Base-by-base conservation (phyloP, 345 rosid genomes). In the Gynandropsis gynandra region DNA sequence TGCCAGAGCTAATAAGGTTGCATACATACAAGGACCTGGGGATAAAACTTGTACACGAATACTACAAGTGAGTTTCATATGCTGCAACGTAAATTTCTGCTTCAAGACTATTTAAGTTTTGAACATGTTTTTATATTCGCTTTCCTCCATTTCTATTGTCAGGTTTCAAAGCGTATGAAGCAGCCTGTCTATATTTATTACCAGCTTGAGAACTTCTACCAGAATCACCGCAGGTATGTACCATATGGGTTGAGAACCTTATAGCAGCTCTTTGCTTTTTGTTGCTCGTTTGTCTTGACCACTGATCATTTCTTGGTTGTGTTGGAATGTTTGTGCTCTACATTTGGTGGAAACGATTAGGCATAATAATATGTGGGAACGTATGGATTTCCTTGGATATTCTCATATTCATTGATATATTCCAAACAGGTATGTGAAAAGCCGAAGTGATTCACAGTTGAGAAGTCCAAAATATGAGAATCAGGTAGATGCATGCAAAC, bases 201-300 rank as follows among this genome's bases (percentile, higher is more conserved):
- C 79, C 97, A 92, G 73, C 95, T 93, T 40, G 97, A 93, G 61
- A 88, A 88, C 75, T 92, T 87, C 72, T 92, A 92, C 70, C 98
- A 92, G 76, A 92, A 92, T 71, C 99, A 93, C 67, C 90, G 99
- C 60, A 78, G 97, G 95, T 88, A 76, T 58, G 16, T 8, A 16
- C 36, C 41, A 48, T 45, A 63, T 42, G 33, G 35, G 34, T 46
- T 38, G 24, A 8, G 21, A 41, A 35, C 13, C 41, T 15, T 37
- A 48, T 33, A 2, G 8, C 41, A 51, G 20, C 45, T n/a, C 34
- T 4, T n/a, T 24, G 4, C 5, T 24, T 24, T 37, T 37, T 10
- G 41, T 8, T 37, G 11, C 15, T 37, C 41, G 8, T 10, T 37
- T 10, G 15, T 37, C 41, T 37, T 37, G 41, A 1, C 41, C 11